Evolutionary conservation across 257 asterid species (phyloP).

Genomic region (Salvia miltiorrhiza): DNA sequence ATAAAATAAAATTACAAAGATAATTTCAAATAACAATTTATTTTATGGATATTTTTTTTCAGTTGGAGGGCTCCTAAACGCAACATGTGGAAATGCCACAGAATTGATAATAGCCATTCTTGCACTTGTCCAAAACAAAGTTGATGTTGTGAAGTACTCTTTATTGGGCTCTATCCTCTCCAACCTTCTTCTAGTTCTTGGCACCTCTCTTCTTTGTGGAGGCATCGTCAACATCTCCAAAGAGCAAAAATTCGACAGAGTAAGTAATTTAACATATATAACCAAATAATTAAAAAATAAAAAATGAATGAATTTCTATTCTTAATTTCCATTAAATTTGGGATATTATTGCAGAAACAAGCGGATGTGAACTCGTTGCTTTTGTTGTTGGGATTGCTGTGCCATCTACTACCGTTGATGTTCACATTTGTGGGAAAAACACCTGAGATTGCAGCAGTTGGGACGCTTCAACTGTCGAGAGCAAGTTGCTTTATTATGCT

Average conservation of each 20-base stretch:
- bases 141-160: conserved; percentile 72
- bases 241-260: conserved; percentile 72
- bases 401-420: conserved; percentile 69
- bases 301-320: no score
- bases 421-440: conserved; percentile 34
- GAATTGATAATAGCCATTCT: conserved; percentile 77
- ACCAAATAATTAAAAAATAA: background rate
- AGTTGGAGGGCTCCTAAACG: conserved; percentile 91
- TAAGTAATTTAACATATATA: conserved; percentile 18
- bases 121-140: conserved; percentile 60
- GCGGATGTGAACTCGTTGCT: conserved; percentile 73
- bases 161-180: conserved; percentile 82
- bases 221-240: conserved; percentile 50
- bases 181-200: conserved; percentile 80
- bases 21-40: background rate
- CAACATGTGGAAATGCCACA: conserved; percentile 90
- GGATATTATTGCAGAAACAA: conserved; percentile 49
- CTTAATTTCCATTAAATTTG: no score
- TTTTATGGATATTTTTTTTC: conserved; percentile 8
- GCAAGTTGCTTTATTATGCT: conserved; percentile 75
- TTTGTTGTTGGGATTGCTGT: conserved; percentile 57
- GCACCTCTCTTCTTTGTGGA: conserved; percentile 80
- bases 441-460: conserved; percentile 24
- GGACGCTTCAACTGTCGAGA: conserved; percentile 54
- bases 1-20: background rate